A percentile compares a stretch with the other conserved stretches of the same genome.
Conservation (phyloP, 140 eudicot species). For the Cichorium intybus region DNA sequence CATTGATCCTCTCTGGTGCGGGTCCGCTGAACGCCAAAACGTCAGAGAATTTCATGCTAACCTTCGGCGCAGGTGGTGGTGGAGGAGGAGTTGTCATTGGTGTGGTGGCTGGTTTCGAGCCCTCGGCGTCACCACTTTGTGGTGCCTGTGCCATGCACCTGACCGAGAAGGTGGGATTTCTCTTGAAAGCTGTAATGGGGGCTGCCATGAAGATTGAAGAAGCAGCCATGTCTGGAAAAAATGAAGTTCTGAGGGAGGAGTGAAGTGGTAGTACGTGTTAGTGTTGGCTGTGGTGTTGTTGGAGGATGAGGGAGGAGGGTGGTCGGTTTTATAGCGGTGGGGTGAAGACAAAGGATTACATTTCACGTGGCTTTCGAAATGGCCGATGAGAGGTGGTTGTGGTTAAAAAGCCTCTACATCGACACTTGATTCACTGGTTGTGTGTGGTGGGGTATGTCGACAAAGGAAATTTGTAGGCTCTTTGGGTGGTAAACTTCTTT, state of each 20-base stretch:
- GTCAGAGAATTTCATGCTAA: constrained; percentile 53
- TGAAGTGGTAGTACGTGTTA: background rate
- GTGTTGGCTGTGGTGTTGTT: background rate
- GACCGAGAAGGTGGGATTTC: background rate
- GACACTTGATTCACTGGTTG: background rate
- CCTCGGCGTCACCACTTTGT: constrained; percentile 21
- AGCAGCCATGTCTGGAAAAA: constrained; percentile 31
- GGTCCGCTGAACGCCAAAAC: constrained; percentile 78
- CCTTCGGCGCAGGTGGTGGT: constrained; percentile 35
- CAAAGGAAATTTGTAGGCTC: constrained; percentile 1
- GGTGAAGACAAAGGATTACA: constrained; percentile 14
- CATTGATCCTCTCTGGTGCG: constrained; percentile 81
- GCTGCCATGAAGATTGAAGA: constrained; percentile 31
- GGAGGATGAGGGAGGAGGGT: background rate
- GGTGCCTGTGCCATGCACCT: constrained; percentile 22
- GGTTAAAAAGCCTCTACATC: constrained; percentile 18
- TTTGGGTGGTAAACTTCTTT: too few relatives aligned
- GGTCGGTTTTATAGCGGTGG: background rate
- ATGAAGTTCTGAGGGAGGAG: background rate
- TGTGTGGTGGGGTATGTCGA: background rate
- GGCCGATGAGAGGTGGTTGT: constrained; percentile 11
- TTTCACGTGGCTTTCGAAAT: constrained; percentile 31
- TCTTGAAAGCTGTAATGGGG: constrained; percentile 8
- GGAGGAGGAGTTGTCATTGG: constrained; percentile 34
- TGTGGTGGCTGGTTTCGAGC: background rate